Evolutionary conservation across 176 grass and related monocot species (phyloP).

Genomic region (Oryza rufipogon): DNA sequence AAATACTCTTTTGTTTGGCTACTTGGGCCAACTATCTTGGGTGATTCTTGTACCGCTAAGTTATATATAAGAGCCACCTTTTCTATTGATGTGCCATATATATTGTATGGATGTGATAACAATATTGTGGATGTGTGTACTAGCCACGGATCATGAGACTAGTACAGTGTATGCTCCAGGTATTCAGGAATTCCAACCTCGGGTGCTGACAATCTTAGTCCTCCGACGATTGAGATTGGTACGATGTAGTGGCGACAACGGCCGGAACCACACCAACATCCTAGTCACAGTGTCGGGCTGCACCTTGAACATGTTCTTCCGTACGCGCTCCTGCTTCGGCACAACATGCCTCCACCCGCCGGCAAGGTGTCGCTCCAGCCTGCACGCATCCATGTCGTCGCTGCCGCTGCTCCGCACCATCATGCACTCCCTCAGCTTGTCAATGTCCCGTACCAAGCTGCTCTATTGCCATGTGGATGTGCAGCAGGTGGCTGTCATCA

Average conservation of each 20-base stretch:
- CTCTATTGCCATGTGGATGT: conserved; percentile 71
- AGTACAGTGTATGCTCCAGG: too few relatives aligned
- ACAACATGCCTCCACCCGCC: conserved; percentile 24
- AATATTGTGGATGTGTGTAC: too few relatives aligned
- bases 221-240: too few relatives aligned
- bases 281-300: conserved; percentile 51
- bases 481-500: conserved; percentile 85
- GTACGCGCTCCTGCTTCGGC: conserved; percentile 59
- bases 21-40: too few relatives aligned
- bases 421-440: conserved; percentile 76
- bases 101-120: too few relatives aligned
- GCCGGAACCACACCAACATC: conserved; percentile 71
- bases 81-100: too few relatives aligned
- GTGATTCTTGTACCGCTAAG: too few relatives aligned
- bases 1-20: too few relatives aligned
- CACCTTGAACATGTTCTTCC: conserved; percentile 98
- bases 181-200: too few relatives aligned
- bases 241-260: conserved; percentile 18
- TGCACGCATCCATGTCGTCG: conserved; percentile 42
- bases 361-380: conserved; percentile 32
- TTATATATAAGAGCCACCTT: too few relatives aligned
- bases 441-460: conserved; percentile 46
- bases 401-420: conserved; percentile 14
- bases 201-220: too few relatives aligned
- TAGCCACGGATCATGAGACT: too few relatives aligned